A percentile compares a stretch with the other conserved stretches of the same genome.
Conservation (phyloP, 2,329 filamentous ascomycete species). For the Colletotrichum nymphaeae region DNA sequence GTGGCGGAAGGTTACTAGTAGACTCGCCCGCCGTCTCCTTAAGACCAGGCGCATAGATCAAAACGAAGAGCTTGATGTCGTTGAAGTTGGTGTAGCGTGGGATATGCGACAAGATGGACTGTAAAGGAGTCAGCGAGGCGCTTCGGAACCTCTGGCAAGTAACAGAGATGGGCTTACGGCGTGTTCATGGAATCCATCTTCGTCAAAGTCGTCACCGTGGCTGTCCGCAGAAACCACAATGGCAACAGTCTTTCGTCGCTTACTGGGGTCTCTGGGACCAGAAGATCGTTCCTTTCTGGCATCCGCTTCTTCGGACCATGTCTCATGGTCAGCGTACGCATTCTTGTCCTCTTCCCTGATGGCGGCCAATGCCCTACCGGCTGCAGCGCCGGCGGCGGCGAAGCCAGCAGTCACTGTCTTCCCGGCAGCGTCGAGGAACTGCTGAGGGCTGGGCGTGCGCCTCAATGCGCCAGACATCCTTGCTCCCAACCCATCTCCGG, state of each 20-base stretch:
- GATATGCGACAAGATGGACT: conserved; percentile 91
- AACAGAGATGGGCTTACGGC: conserved; percentile 70
- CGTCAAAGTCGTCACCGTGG: conserved; percentile 66
- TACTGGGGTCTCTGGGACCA: conserved; percentile 49
- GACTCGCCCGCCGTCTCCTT: conserved; percentile 72
- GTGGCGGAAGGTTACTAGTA: conserved; percentile 67
- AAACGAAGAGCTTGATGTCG: conserved; percentile 81
- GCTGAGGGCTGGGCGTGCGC: conserved; percentile 86
- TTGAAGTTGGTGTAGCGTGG: conserved; percentile 80
- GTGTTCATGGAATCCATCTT: conserved; percentile 77
- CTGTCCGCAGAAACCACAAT: conserved; percentile 88
- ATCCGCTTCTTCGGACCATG: conserved; percentile 92
- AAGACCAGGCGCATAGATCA: conserved; percentile 88
- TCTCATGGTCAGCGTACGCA: conserved; percentile 85
- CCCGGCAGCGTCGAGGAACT: conserved; percentile 86
- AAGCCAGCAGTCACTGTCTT: conserved; percentile 85
- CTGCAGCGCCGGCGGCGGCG: conserved; percentile 83
- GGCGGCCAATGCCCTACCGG: conserved; percentile 84
- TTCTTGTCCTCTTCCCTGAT: conserved; percentile 87
- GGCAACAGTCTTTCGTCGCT: conserved; percentile 81
- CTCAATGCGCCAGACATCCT: conserved; percentile 85
- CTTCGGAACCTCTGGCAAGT: background rate
- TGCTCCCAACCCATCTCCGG: conserved; percentile 72
- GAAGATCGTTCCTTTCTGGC: conserved; percentile 65
- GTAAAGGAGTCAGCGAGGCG: conserved; percentile 27